phyloP scores from a whole-genome alignment of 768 basidiomycete genomes.

The Xerocomus spinulosus region DNA sequence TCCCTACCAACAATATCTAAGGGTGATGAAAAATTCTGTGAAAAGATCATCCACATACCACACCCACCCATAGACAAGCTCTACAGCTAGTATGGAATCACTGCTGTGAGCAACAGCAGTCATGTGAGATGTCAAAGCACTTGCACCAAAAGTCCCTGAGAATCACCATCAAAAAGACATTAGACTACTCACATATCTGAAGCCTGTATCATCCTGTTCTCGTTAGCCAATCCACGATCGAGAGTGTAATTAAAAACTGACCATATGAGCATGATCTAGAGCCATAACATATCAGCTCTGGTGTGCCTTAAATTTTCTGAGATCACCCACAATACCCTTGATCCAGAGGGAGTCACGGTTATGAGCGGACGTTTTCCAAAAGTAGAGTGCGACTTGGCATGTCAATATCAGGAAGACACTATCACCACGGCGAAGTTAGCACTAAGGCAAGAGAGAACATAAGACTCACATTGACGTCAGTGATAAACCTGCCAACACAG shows the following conservation, averaged over 20 bases:
- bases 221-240: neutral
- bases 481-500: conserved; percentile 12
- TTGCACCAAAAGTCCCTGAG: neutral
- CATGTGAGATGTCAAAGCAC: conserved; percentile 11
- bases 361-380: conserved; percentile 14
- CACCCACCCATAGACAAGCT: neutral
- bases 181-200: conserved; percentile 9
- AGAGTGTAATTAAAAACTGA: conserved; percentile 3
- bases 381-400: conserved; percentile 20
- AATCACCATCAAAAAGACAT: neutral
- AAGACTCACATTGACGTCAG: conserved; percentile 10
- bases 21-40: neutral
- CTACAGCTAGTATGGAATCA: neutral
- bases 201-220: conserved; percentile 19
- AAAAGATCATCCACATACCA: conserved; percentile 3
- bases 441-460: neutral
- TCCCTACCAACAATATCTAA: conserved; percentile 8
- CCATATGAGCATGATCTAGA: conserved; percentile 21
- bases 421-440: neutral
- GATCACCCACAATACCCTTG: conserved; percentile 16
- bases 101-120: conserved; percentile 1
- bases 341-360: conserved; percentile 19
- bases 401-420: conserved; percentile 23
- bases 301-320: too few relatives aligned
- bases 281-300: neutral